Evolutionary conservation across 2,329 filamentous ascomycete genomes (phyloP).

Genomic region (Penicillium vulpinum): DNA sequence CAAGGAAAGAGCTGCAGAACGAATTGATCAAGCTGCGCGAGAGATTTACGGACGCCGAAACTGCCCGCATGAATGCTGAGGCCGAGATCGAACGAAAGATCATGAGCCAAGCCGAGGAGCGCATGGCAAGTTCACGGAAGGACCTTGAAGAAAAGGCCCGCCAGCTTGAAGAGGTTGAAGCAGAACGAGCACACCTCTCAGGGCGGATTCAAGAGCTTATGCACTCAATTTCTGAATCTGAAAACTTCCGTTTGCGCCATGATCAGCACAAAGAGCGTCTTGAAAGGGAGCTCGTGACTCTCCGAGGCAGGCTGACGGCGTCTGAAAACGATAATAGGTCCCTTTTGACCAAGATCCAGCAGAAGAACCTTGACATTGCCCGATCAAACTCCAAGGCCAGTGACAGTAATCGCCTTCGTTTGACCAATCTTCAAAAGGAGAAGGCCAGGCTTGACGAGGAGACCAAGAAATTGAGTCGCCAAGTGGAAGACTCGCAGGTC

Average conservation of each 20-base stretch:
- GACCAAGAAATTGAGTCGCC: slow-evolving; percentile 74
- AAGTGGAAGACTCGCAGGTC: slow-evolving; percentile 82
- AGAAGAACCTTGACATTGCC: slow-evolving; percentile 95
- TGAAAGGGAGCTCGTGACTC: slow-evolving; percentile 84
- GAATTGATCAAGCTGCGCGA: slow-evolving; percentile 81
- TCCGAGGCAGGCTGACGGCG: slow-evolving; percentile 83
- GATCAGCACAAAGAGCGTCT: slow-evolving; percentile 93
- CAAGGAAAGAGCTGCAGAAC: slow-evolving; percentile 83
- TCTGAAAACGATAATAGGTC: slow-evolving; percentile 96
- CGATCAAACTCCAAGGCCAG: slow-evolving; percentile 82
- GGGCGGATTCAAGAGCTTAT: slow-evolving; percentile 81
- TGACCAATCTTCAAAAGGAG: slow-evolving; percentile 75
- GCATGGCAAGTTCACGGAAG: slow-evolving; percentile 71
- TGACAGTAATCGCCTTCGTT: slow-evolving; percentile 76
- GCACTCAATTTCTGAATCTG: slow-evolving; percentile 82
- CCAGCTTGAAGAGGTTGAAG: slow-evolving; percentile 75
- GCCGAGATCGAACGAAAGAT: slow-evolving; percentile 75
- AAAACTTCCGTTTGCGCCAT: slow-evolving; percentile 83
- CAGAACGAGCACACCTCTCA: slow-evolving; percentile 73
- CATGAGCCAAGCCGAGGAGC: slow-evolving; percentile 74
- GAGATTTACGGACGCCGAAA: slow-evolving; percentile 81
- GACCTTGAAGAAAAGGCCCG: slow-evolving; percentile 79
- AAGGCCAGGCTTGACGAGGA: slow-evolving; percentile 82
- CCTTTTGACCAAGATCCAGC: slow-evolving; percentile 93
- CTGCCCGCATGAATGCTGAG: slow-evolving; percentile 80